These are phyloP conservation scores for Lolium multiflorum DNA, from an alignment of 176 grass and related monocot genomes.

Conservation along the genomic window DNA sequence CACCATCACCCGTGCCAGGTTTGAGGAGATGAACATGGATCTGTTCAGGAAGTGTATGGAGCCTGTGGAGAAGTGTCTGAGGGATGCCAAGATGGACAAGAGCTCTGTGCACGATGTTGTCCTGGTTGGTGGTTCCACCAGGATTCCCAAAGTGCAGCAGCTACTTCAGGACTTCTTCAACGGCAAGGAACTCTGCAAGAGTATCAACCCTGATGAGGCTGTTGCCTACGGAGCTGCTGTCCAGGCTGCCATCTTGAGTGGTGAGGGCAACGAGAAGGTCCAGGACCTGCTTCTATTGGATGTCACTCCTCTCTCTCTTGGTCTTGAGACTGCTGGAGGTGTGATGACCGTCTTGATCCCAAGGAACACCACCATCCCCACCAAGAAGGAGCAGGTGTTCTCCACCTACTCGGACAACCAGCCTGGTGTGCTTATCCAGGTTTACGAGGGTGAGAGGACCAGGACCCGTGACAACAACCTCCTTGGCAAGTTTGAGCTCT, in stretches of 20 bases:
- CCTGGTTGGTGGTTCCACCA: conserved; percentile 64
- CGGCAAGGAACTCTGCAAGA: conserved; percentile 71
- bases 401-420: conserved; percentile 68
- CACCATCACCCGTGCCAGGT: conserved; percentile 61
- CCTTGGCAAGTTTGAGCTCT: conserved; percentile 62
- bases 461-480: conserved; percentile 75
- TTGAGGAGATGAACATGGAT: conserved; percentile 66
- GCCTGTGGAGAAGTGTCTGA: conserved; percentile 65
- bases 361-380: conserved; percentile 71
- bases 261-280: conserved; percentile 76
- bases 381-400: conserved; percentile 74
- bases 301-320: conserved; percentile 61
- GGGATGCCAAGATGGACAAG: conserved; percentile 75
- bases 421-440: conserved; percentile 64
- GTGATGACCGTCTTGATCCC: conserved; percentile 68
- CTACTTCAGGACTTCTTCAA: conserved; percentile 69
- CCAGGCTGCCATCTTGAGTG: conserved; percentile 62
- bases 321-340: conserved; percentile 54
- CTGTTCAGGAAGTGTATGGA: conserved; percentile 73
- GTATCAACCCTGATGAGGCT: conserved; percentile 66
- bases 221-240: conserved; percentile 59
- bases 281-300: conserved; percentile 65
- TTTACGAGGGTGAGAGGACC: conserved; percentile 68
- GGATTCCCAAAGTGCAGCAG: conserved; percentile 68
- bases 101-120: conserved; percentile 57